Evolutionary conservation across 2,329 filamentous ascomycete species (phyloP), one percentile per base, ranked within the genome.

Genomic region (Raffaelea arxii): DNA sequence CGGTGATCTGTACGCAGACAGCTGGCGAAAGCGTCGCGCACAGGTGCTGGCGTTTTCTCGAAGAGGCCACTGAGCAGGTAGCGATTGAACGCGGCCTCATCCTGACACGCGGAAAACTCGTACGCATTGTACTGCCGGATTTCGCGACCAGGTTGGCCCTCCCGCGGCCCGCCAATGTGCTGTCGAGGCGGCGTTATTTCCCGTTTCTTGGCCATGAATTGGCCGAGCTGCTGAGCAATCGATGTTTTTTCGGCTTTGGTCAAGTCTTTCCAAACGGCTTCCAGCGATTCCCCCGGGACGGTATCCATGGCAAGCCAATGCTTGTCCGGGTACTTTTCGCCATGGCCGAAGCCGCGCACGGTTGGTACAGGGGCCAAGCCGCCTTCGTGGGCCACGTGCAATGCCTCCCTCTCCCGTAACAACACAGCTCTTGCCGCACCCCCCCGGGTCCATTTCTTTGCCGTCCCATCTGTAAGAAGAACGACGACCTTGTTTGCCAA

Each of bases 261-360:
- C 27, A 32, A 16, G 27, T 32, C 27, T 32, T 32, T 32, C 27
- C 27, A 32, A 32, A 32, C 27, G 27, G 9, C 16, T 53, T 52
- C 58, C 58, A 60, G 3, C 56, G 16, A n/a, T 54, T 58, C 27
- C 4, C 59, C 57, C 37, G 50, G 18, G 25, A 60, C 47, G 18
- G 56, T 56, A 2, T 49, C 49, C 58, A 62, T 61, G 4, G 43
- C n/a, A 22, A 59, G 57, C 25, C 38, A 42, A 19, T 25, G 42
- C 18, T 51, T 19, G 7, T 54, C 54, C 12, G 56, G 49, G 6
- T 51, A 24, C 18, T 43, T 49, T 14, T 19, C 27, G 27, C 27
- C 27, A 10, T 32, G 41, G 19, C 51, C 24, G 25, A 41, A 48
- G 2, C 50, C 37, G 40, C 52, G 51, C 4, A 60, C 53, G 41